Evolutionary conservation across 805 yeast species (phyloP), one percentile per base, ranked within the genome.

Genomic region (Tetrapisispora iriomotensis): DNA sequence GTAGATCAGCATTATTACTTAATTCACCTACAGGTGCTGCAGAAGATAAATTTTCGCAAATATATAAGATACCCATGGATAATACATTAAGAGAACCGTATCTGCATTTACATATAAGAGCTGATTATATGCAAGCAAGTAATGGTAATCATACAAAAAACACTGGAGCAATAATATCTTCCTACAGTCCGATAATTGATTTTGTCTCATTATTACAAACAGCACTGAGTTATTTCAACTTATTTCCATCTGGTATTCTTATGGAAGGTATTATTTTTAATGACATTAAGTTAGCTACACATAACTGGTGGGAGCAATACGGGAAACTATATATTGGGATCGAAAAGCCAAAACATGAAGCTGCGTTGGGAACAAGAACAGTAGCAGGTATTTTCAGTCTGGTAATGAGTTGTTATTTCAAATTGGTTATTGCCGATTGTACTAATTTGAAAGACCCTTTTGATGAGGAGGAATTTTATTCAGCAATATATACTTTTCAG

Each of bases 251-350:
- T 0, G 40, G 42, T 13, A 62, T 63, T 24, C 76, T 71, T 46
- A 83, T 84, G 41, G 96, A 92, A 61, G 97, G 98, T 0, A 63
- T 90, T 13, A 62, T 87, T 2, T 90, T 97, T 57, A 74, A 76
- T 41, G 69, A 72, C 41, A 90, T 98, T 0, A 80, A 79, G 44
- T 68, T 62, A 18, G 94, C 94, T 0, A 71, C 86, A 19, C 51
- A 58, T 2, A 66, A 69, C 33, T 90, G 97, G 96, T 90, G 97
- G 96, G 68, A 67, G 27, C 56, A 74, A 26, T 71, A 81, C 45
- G 95, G 95, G 0, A 59, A 48, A 29, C 34, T 44, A 19, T 58
- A 54, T 40, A 37, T 56, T 23, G 59, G 58, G 2, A 41, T 49
- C 9, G 55, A 50, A 10, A 49, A 56, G 18, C 61, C 63, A 23